Percentiles rank a stretch among this genome's conserved stretches.
phyloP scores from a whole-genome alignment of 225 moss, liverwort and hornwort species.

The Climacium dendroides region DNA sequence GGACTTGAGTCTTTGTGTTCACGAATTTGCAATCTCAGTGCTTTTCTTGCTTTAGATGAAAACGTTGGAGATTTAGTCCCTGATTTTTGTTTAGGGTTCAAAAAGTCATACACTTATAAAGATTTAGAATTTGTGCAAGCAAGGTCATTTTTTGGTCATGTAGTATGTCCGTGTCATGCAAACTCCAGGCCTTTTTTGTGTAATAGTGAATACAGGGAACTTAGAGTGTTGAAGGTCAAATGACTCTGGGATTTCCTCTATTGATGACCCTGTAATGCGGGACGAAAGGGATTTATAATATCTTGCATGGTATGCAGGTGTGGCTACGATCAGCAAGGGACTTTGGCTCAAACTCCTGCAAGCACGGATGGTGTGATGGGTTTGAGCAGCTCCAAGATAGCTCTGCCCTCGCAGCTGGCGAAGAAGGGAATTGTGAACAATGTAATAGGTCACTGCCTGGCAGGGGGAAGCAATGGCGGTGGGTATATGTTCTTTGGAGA shows the following conservation, averaged over 20 bases:
- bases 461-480: constrained; percentile 58
- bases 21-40: not conserved
- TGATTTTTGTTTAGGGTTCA: not conserved
- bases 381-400: constrained; percentile 54
- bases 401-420: constrained; percentile 73
- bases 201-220: too few relatives aligned
- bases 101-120: not conserved
- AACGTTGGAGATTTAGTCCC: not conserved
- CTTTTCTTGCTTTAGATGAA: not conserved
- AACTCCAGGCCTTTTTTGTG: not conserved
- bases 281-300: not conserved
- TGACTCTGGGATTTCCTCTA: not conserved
- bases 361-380: constrained; percentile 86
- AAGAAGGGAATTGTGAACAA: constrained; percentile 53
- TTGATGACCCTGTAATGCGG: not conserved
- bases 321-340: constrained; percentile 85
- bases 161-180: not conserved
- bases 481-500: constrained; percentile 84
- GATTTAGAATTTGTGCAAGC: not conserved
- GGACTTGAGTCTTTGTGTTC: not conserved
- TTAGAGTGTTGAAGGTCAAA: not conserved
- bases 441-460: constrained; percentile 75
- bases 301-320: constrained; percentile 38
- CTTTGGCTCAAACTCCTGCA: constrained; percentile 52
- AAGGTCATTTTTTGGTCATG: not conserved